Percentiles rank a stretch among this genome's conserved stretches.
These are phyloP conservation scores for Paramyrothecium sp. DNA, from an alignment of 2,329 filamentous ascomycete genomes.

Conservation along the genomic window DNA sequence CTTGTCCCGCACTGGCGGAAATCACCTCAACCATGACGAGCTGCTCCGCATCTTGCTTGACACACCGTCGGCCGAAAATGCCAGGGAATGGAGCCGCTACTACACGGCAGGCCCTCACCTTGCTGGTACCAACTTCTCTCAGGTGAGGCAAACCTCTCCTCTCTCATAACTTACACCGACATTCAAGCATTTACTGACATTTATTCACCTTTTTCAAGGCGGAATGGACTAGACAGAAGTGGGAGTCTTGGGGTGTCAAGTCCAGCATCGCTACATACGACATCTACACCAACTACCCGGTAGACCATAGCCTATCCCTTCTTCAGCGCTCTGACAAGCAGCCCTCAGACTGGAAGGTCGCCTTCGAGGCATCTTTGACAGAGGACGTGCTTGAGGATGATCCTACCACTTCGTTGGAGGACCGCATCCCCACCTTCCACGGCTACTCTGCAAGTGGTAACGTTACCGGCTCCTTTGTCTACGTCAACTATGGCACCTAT, in stretches of 20 bases:
- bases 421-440: constrained; percentile 86
- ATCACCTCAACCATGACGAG: constrained; percentile 40
- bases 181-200: not conserved
- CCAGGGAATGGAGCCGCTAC: constrained; percentile 72
- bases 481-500: constrained; percentile 88
- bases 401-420: constrained; percentile 67
- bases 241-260: constrained; percentile 69
- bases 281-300: constrained; percentile 75
- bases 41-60: constrained; percentile 56
- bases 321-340: constrained; percentile 43
- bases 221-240: constrained; percentile 71
- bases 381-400: constrained; percentile 87
- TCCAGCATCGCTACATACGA: constrained; percentile 69
- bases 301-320: constrained; percentile 67
- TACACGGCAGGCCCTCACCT: constrained; percentile 76
- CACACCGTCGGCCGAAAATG: constrained; percentile 55
- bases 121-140: constrained; percentile 74
- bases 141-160: constrained; percentile 32
- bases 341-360: constrained; percentile 51
- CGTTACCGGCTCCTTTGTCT: constrained; percentile 84
- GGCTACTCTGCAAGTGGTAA: constrained; percentile 93
- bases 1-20: constrained; percentile 21
- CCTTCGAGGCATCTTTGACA: constrained; percentile 77
- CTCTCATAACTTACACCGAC: not conserved
- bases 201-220: constrained; percentile 42